phyloP scores from a whole-genome alignment of 192 early-diverging fungal genomes.

The Tieghemiomyces parasiticus region DNA sequence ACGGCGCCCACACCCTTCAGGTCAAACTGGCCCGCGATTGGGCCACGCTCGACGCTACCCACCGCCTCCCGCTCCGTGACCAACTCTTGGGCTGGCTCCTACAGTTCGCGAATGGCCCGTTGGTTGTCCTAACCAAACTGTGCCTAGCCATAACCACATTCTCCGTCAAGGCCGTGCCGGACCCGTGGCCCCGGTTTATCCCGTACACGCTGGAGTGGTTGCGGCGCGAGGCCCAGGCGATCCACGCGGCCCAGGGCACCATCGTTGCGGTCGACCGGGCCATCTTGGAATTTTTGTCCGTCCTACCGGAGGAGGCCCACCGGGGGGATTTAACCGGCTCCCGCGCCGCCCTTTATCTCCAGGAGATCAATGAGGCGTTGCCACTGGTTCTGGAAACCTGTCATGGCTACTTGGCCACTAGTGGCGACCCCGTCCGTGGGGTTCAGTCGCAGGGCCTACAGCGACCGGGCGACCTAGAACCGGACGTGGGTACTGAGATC shows the following conservation, averaged over 20 bases:
- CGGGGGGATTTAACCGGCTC: neutral
- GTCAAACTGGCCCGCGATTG: conserved; percentile 8
- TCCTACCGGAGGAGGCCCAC: conserved; percentile 1
- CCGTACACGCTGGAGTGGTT: neutral
- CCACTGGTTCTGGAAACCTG: neutral
- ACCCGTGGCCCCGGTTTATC: neutral
- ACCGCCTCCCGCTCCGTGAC: neutral
- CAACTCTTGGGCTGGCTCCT: neutral
- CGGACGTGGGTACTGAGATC: neutral
- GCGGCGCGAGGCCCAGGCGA: neutral
- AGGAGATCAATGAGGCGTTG: neutral
- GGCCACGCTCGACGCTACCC: neutral
- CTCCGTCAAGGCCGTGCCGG: neutral
- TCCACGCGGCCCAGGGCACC: neutral
- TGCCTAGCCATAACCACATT: conserved; percentile 9
- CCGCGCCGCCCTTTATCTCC: neutral
- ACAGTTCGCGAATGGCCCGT: neutral
- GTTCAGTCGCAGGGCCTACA: neutral
- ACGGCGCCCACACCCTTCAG: conserved; percentile 10
- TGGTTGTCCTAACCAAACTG: conserved; percentile 3
- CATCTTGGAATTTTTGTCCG: conserved; percentile 6
- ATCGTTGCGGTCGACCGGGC: neutral
- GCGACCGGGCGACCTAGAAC: neutral
- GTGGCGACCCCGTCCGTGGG: neutral
- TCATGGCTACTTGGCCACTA: neutral